Base-by-base conservation (phyloP, 768 basidiomycete species). In the Serendipita vermifera region DNA sequence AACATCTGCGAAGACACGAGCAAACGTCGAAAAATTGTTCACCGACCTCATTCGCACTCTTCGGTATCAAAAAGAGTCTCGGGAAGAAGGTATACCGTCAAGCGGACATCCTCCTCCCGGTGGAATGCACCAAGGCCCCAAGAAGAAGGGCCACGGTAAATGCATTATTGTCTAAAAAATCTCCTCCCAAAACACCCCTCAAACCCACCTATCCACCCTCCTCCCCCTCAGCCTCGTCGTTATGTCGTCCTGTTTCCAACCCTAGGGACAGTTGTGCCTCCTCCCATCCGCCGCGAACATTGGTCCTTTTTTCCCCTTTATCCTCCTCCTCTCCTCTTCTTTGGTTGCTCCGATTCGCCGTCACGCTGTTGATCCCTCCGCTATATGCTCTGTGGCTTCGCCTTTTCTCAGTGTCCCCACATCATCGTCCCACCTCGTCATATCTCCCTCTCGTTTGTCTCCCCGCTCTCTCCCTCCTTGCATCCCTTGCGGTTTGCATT, bases 1-100 rank as follows among this genome's bases (percentile, higher is more conserved):
- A 69, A 92, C 94, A 31, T 88, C 85, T n/a, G 94, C 94, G 33
- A 94, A 94, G 75, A 92, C 89, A 33, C 83, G 92, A 46, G 76
- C 82, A 65, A 94, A 97, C 66, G 88, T 98, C 58, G 91, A 97
- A 55, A 76, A 77, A 13, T 81, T 94, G 29, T 98, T 97, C 70
- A 88, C 79, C 65, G 84, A 77, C 61, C 79, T 94, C 59, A 89
- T 98, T 57, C 84, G 87, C 59, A 77, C 79, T 43, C 75, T 91
- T 67, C 85, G 87, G 11, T 54, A 55, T 29, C 39, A 57, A 27
- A 57, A 57, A 43, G 46, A 57, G 41, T 15, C 20, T 6, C 22
- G 38, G 5, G 17, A 33, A 20, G 35, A 46, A 33, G 41, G 41
- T 24, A 54, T 54, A 29, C 36, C 32, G 15, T 54, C 32, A 54